A percentile compares a stretch with the other conserved stretches of the same genome.
Conservation (phyloP, 495 filamentous ascomycete genomes). For the Hypoxylon trugodes region DNA sequence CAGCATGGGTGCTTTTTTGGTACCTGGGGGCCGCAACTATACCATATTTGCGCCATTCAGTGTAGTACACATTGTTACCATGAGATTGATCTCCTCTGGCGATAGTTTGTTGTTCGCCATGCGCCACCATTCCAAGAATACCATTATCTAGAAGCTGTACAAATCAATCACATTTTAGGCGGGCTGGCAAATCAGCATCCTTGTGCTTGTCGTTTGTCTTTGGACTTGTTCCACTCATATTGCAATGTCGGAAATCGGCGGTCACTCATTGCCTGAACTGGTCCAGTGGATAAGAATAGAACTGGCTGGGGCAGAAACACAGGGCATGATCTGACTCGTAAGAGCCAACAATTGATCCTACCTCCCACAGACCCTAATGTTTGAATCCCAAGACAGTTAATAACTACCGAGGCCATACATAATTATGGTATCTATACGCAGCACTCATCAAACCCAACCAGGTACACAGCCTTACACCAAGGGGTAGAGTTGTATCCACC, state of each 20-base stretch:
- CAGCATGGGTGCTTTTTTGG: constrained; percentile 8
- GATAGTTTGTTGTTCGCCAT: neutral
- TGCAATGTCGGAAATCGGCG: too few relatives aligned
- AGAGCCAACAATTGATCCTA: constrained; percentile 10
- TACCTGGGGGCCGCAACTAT: constrained; percentile 11
- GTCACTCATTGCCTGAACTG: neutral
- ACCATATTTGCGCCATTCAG: constrained; percentile 19
- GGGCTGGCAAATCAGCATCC: too few relatives aligned
- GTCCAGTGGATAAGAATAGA: constrained; percentile 22
- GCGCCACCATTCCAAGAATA: constrained; percentile 1
- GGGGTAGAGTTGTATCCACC: constrained; percentile 1
- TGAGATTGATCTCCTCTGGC: neutral
- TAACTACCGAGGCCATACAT: neutral
- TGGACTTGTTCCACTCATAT: too few relatives aligned
- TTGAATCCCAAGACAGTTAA: neutral
- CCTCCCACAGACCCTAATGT: constrained; percentile 10
- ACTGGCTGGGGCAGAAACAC: constrained; percentile 12
- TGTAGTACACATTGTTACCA: constrained; percentile 8
- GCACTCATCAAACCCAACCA: neutral
- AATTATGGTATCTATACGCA: neutral
- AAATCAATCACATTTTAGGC: too few relatives aligned
- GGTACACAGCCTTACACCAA: constrained; percentile 10
- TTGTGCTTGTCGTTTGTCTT: too few relatives aligned
- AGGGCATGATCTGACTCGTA: neutral
- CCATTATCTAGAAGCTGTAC: too few relatives aligned